phyloP scores from a whole-genome alignment of 495 filamentous ascomycete species.

The Penicillium alfredii region DNA sequence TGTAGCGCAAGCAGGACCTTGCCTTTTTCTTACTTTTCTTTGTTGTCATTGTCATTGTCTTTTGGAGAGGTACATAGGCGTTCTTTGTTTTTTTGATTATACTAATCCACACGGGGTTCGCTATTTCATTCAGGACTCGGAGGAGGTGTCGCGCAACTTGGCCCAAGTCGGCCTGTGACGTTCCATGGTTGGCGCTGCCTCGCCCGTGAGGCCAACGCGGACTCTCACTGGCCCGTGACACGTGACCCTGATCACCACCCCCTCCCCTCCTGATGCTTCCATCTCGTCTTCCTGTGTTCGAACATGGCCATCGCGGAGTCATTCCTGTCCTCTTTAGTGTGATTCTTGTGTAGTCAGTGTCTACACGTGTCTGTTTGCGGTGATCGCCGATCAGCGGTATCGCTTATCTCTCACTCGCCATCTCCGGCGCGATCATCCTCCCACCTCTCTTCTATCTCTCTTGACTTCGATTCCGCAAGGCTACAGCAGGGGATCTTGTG shows the following conservation, averaged over 20 bases:
- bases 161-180: slow-evolving; percentile 23
- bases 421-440: slow-evolving; percentile 16
- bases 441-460: neutral
- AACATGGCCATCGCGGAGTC: slow-evolving; percentile 6
- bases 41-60: slow-evolving; percentile 10
- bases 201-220: slow-evolving; percentile 39
- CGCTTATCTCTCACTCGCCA: slow-evolving; percentile 18
- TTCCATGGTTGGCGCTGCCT: slow-evolving; percentile 15
- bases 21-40: slow-evolving; percentile 22
- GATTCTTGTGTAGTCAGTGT: no score
- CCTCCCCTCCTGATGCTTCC: slow-evolving; percentile 14
- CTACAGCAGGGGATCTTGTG: no score
- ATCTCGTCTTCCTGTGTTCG: slow-evolving; percentile 12
- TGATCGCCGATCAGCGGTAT: slow-evolving; percentile 22
- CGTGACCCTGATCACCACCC: slow-evolving; percentile 34
- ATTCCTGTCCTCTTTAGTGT: slow-evolving; percentile 2
- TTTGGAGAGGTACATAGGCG: slow-evolving; percentile 29
- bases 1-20: slow-evolving; percentile 50
- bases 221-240: slow-evolving; percentile 41
- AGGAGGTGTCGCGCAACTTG: slow-evolving; percentile 26
- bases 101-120: slow-evolving; percentile 37
- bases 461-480: neutral
- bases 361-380: slow-evolving; percentile 12
- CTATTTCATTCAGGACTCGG: slow-evolving; percentile 24
- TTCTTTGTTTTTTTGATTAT: slow-evolving; percentile 20